phyloP scores from a whole-genome alignment of 768 basidiomycete species.

The Leccinum boreale region DNA sequence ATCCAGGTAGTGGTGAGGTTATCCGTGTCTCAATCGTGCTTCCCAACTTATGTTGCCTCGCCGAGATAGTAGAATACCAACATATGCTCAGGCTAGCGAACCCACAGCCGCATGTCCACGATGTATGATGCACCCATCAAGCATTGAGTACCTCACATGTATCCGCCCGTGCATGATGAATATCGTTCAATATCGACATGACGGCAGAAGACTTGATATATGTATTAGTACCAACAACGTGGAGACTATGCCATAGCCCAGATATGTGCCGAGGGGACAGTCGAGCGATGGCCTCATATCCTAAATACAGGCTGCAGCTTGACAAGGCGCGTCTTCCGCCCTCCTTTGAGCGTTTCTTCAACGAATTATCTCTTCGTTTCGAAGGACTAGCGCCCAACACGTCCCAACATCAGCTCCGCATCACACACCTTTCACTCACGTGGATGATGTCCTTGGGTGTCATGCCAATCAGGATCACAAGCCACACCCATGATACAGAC shows the following conservation, averaged over 20 bases:
- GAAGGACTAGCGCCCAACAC: slow-evolving; percentile 57
- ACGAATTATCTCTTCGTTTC: slow-evolving; percentile 63
- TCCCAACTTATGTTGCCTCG: not conserved
- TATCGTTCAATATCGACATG: slow-evolving; percentile 6
- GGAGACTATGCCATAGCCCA: not conserved
- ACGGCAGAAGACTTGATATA: slow-evolving; percentile 3
- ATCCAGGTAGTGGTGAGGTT: slow-evolving; percentile 12
- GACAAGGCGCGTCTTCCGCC: slow-evolving; percentile 45
- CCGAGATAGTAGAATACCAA: not conserved
- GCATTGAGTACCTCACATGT: slow-evolving; percentile 12
- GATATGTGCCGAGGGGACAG: slow-evolving; percentile 1
- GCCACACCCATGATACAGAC: slow-evolving; percentile 36
- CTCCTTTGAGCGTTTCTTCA: slow-evolving; percentile 49
- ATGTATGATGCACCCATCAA: not conserved
- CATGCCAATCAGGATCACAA: not conserved
- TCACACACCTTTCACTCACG: slow-evolving; percentile 39
- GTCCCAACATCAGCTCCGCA: slow-evolving; percentile 35
- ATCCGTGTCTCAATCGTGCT: not conserved
- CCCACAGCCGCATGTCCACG: not conserved
- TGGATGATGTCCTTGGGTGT: slow-evolving; percentile 59
- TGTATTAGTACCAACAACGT: slow-evolving; percentile 14
- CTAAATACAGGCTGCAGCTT: slow-evolving; percentile 2
- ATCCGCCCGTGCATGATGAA: slow-evolving; percentile 8
- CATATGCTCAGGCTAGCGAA: no score
- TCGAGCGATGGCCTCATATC: not conserved